phyloP scores from a whole-genome alignment of 805 yeast species.

The Yarrowia yakushimensis region DNA sequence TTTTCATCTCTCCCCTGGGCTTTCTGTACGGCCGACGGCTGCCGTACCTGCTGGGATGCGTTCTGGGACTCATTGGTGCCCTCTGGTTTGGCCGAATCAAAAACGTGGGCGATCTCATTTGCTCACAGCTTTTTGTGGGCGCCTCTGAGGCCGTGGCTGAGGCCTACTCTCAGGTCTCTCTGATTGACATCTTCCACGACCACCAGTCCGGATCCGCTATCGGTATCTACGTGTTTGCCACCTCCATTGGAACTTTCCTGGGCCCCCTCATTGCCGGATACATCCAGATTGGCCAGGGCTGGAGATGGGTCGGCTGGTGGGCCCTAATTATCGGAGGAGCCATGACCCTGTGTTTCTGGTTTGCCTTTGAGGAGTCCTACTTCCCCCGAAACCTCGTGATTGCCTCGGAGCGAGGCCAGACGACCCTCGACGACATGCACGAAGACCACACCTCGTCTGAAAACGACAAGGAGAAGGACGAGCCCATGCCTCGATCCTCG shows the following conservation, averaged over 20 bases:
- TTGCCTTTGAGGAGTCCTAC: constrained; percentile 69
- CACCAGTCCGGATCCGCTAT: constrained; percentile 74
- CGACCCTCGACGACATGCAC: not conserved
- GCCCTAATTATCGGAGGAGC: constrained; percentile 64
- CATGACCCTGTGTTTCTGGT: constrained; percentile 50
- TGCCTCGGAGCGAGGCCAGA: constrained; percentile 19
- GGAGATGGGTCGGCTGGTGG: constrained; percentile 75
- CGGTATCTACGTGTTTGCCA: constrained; percentile 69
- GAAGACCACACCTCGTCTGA: not conserved
- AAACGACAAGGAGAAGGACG: not conserved
- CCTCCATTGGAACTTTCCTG: constrained; percentile 72
- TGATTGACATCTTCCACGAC: constrained; percentile 68
- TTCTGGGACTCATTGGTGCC: constrained; percentile 60
- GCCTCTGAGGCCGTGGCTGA: constrained; percentile 79
- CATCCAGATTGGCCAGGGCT: constrained; percentile 54
- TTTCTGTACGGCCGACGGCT: constrained; percentile 66
- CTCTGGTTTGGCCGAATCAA: constrained; percentile 65
- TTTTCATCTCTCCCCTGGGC: constrained; percentile 64
- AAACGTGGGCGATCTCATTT: constrained; percentile 57
- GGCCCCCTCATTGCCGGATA: constrained; percentile 78
- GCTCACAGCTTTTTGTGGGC: constrained; percentile 81
- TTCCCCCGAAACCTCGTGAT: constrained; percentile 36
- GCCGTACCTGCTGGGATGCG: constrained; percentile 57
- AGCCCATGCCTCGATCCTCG: not conserved
- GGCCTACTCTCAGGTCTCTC: constrained; percentile 62